Percentiles rank a stretch among this genome's conserved stretches.
These are phyloP conservation scores for Cyberlindnera mississippiensis DNA, from an alignment of 805 yeast species.

Conservation along the genomic window DNA sequence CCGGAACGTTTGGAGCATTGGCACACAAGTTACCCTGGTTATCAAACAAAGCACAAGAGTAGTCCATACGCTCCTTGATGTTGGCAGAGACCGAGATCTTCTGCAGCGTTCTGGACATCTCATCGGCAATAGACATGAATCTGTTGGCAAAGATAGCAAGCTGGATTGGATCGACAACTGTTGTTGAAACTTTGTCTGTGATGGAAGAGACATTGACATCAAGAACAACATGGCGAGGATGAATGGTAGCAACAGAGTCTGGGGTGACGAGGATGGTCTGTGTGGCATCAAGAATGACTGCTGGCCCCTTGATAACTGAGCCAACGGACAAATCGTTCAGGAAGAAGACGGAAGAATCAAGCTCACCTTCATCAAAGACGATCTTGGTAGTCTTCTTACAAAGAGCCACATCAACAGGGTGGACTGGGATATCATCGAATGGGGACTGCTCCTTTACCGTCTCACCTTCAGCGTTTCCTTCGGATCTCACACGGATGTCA, in stretches of 20 bases:
- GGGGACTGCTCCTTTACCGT: constrained; percentile 22
- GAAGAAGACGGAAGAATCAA: constrained; percentile 31
- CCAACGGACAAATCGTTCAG: constrained; percentile 31
- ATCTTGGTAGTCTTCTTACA: constrained; percentile 35
- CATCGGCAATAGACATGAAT: constrained; percentile 49
- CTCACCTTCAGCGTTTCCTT: constrained; percentile 26
- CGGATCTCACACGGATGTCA: constrained; percentile 33
- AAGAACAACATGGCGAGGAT: constrained; percentile 34
- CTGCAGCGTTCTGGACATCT: constrained; percentile 44
- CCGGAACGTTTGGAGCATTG: constrained; percentile 47
- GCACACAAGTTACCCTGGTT: constrained; percentile 41
- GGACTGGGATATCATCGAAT: constrained; percentile 23
- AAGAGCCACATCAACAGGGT: constrained; percentile 18
- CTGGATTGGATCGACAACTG: constrained; percentile 43
- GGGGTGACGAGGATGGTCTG: constrained; percentile 44
- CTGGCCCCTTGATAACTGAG: constrained; percentile 35
- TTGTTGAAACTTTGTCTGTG: constrained; percentile 39
- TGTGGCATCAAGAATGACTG: constrained; percentile 73
- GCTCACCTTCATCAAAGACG: constrained; percentile 29
- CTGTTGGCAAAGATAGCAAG: constrained; percentile 42
- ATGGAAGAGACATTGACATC: constrained; percentile 29
- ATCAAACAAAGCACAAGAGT: constrained; percentile 46
- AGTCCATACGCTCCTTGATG: constrained; percentile 46
- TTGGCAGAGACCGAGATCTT: constrained; percentile 42
- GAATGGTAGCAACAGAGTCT: constrained; percentile 32